A percentile compares a stretch with the other conserved stretches of the same genome.
These are phyloP conservation scores for Yamadazyma tumulicola DNA, from an alignment of 805 yeast species.

Conservation along the genomic window DNA sequence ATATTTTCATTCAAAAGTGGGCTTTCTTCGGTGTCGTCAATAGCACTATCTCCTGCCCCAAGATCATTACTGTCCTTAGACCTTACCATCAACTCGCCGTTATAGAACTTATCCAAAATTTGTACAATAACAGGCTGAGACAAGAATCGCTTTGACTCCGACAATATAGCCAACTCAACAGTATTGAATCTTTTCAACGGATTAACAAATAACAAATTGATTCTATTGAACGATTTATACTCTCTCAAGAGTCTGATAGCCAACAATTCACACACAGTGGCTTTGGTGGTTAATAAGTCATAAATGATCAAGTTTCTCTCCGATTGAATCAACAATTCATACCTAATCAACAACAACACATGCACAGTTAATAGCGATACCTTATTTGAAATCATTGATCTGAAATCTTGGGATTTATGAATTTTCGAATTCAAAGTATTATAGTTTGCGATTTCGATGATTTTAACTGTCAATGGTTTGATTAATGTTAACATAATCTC, in stretches of 20 bases:
- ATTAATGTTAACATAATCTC: constrained; percentile 46
- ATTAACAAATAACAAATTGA: constrained; percentile 43
- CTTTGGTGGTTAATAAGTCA: constrained; percentile 41
- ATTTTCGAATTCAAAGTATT: constrained; percentile 33
- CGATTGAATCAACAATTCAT: constrained; percentile 38
- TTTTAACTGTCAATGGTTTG: constrained; percentile 42
- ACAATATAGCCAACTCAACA: constrained; percentile 48
- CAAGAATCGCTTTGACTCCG: constrained; percentile 50
- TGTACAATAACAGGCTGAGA: constrained; percentile 50
- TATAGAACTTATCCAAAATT: constrained; percentile 47
- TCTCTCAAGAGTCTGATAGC: constrained; percentile 49
- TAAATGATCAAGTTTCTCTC: constrained; percentile 35
- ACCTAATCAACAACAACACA: constrained; percentile 31
- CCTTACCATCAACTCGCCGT: constrained; percentile 43
- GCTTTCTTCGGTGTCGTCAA: constrained; percentile 14
- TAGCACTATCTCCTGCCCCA: constrained; percentile 11
- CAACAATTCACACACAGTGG: constrained; percentile 50
- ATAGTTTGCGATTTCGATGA: constrained; percentile 37
- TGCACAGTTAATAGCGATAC: constrained; percentile 25
- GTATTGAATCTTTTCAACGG: constrained; percentile 48
- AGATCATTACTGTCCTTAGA: constrained; percentile 10
- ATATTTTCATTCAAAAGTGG: constrained; percentile 16
- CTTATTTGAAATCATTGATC: constrained; percentile 14
- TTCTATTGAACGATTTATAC: constrained; percentile 39
- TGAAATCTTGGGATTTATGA: constrained; percentile 24